Evolutionary conservation across 176 grass and related monocot species (phyloP).

Genomic region (Zea luxurians): DNA sequence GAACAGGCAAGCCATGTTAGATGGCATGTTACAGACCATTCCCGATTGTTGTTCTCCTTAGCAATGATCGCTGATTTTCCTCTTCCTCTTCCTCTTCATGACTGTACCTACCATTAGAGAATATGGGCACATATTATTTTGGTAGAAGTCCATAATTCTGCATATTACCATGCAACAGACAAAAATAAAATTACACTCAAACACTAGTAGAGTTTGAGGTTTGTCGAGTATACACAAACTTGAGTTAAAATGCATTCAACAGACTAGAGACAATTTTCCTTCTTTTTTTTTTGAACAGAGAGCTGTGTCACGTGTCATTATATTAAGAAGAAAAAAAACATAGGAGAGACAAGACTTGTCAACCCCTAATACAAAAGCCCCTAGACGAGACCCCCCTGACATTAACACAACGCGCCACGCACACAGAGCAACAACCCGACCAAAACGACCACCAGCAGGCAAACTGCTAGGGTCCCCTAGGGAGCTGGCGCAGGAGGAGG

Average conservation of each 20-base stretch:
- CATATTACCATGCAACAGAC: slow-evolving; percentile 9
- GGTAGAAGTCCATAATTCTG: slow-evolving; percentile 20
- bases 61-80: slow-evolving; percentile 57
- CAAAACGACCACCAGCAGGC: too few relatives aligned
- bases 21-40: slow-evolving; percentile 59
- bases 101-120: slow-evolving; percentile 65
- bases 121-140: slow-evolving; percentile 29
- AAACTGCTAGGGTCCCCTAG: too few relatives aligned
- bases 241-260: slow-evolving; percentile 16
- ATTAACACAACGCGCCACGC: too few relatives aligned
- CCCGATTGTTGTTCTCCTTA: slow-evolving; percentile 93
- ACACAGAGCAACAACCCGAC: too few relatives aligned
- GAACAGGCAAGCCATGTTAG: slow-evolving; percentile 33
- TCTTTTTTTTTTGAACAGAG: too few relatives aligned
- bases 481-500: too few relatives aligned
- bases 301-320: too few relatives aligned
- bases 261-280: too few relatives aligned
- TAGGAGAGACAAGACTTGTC: too few relatives aligned
- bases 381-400: too few relatives aligned
- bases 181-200: slow-evolving; percentile 23
- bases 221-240: not conserved
- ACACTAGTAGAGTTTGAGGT: not conserved
- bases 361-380: too few relatives aligned
- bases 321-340: too few relatives aligned
- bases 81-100: slow-evolving; percentile 80